Percentiles rank a stretch among this genome's conserved stretches.
These are phyloP conservation scores for Talaromyces sp. DNA, from an alignment of 2,329 filamentous ascomycete genomes.

Conservation along the genomic window DNA sequence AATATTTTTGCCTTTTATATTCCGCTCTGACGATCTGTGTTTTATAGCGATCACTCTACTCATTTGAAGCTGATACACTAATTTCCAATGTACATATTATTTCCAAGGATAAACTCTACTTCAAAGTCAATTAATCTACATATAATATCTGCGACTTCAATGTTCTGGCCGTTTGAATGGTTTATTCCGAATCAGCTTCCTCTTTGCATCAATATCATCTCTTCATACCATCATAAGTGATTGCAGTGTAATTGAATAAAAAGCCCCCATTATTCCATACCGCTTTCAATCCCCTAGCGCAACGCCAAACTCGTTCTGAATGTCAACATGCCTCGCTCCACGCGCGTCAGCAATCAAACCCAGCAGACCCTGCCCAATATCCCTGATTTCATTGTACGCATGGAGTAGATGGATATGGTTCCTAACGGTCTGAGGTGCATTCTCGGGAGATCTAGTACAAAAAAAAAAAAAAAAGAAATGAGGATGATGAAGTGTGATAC, in stretches of 20 bases:
- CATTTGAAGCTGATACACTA: not conserved
- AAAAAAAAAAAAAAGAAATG: conserved; percentile 1
- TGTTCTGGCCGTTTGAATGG: not conserved
- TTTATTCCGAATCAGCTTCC: not conserved
- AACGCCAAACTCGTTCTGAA: conserved; percentile 37
- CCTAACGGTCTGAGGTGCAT: conserved; percentile 51
- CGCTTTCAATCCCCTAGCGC: conserved; percentile 28
- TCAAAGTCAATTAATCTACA: not conserved
- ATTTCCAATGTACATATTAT: not conserved
- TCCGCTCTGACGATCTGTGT: not conserved
- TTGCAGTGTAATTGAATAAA: not conserved
- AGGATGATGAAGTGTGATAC: not conserved
- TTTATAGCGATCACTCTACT: not conserved
- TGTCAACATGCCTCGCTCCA: conserved; percentile 48
- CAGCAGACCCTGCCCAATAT: conserved; percentile 61
- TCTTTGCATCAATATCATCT: not conserved
- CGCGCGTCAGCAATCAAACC: conserved; percentile 62
- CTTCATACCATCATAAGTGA: not conserved
- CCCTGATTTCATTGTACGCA: conserved; percentile 66
- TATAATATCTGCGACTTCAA: not conserved
- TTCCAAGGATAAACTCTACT: not conserved
- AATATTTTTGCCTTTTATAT: not conserved
- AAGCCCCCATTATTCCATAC: not conserved
- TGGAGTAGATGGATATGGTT: conserved; percentile 61
- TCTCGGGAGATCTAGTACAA: conserved; percentile 25